Conservation (phyloP, 139 green algal genomes). For the Micractinium conductrix region DNA sequence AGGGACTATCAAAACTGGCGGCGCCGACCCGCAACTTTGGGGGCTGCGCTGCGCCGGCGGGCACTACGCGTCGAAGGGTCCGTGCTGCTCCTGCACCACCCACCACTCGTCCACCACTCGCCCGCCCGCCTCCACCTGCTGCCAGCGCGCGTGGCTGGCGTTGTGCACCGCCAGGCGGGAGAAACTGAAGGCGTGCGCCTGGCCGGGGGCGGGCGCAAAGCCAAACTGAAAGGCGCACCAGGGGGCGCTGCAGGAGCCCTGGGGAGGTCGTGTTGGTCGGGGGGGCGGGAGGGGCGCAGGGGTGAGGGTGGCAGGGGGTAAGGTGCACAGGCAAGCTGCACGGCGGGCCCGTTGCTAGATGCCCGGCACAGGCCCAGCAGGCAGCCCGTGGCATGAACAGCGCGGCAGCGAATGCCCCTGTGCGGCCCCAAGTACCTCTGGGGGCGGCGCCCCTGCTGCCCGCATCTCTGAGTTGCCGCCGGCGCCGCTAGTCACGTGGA, state of each 20-base stretch:
- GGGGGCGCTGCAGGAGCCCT: conserved; percentile 19
- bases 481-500: conserved; percentile 32
- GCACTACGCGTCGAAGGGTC: too few species aligned
- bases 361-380: neutral
- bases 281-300: too few species aligned
- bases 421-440: neutral
- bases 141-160: conserved; percentile 37
- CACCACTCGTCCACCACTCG: conserved; percentile 36
- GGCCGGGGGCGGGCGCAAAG: neutral
- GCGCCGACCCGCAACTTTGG: neutral
- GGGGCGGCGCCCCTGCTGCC: neutral
- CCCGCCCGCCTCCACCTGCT: conserved; percentile 23
- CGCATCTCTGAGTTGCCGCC: conserved; percentile 36
- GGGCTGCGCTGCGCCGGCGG: too few species aligned
- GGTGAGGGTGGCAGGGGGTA: neutral
- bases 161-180: conserved; percentile 19
- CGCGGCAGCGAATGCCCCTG: neutral
- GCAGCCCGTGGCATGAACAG: neutral
- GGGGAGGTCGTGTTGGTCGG: too few species aligned
- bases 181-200: conserved; percentile 22
- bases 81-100: conserved; percentile 25
- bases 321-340: neutral
- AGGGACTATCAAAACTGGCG: neutral
- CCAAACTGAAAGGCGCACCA: conserved; percentile 47
- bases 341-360: neutral